Evolutionary conservation across 441 rosid genomes (phyloP).

Genomic region (Adansonia gregorii): DNA sequence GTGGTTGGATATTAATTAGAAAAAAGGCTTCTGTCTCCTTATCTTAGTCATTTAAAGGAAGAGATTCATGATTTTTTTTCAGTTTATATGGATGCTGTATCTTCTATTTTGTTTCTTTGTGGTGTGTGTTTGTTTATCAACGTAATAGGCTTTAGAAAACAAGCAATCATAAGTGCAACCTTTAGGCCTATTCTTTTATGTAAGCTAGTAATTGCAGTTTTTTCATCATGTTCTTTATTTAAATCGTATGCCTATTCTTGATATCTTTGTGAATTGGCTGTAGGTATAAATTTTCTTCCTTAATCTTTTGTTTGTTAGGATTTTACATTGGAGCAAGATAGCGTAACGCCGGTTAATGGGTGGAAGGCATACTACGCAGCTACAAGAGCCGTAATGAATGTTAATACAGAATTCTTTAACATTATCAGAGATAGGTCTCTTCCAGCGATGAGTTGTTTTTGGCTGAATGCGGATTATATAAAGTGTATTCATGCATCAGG

Average conservation of each 20-base stretch:
- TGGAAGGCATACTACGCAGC: constrained; percentile 98
- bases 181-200: neutral
- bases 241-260: neutral
- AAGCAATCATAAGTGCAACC: neutral
- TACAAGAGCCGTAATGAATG: constrained; percentile 85
- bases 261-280: neutral
- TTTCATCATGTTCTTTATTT: neutral
- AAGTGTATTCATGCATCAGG: constrained; percentile 91
- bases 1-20: no score
- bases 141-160: neutral
- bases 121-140: neutral
- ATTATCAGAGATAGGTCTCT: constrained; percentile 78
- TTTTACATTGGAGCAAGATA: constrained; percentile 90
- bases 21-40: neutral
- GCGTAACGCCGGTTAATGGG: constrained; percentile 76
- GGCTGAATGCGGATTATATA: constrained; percentile 92
- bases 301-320: constrained; percentile 49
- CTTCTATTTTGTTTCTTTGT: neutral
- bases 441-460: constrained; percentile 74
- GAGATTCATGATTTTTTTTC: constrained; percentile 1
- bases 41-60: neutral
- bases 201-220: neutral
- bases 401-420: constrained; percentile 77
- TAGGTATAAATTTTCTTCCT: constrained; percentile 13
- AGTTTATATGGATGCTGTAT: neutral